Evolutionary conservation across 129 eudicot genomes (phyloP).

Genomic region (Chrysanthemum makinoi): DNA sequence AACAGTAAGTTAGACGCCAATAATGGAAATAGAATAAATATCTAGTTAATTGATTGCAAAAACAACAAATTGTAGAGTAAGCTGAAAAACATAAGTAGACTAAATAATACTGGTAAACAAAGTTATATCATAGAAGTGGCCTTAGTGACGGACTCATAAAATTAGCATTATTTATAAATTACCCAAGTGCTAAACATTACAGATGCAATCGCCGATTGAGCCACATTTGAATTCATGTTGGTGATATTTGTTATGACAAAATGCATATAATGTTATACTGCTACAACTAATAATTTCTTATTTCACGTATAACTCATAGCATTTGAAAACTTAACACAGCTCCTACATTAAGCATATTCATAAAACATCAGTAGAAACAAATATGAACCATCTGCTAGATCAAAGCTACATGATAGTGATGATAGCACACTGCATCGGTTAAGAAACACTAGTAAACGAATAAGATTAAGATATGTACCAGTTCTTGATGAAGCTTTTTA

Average conservation of each 20-base stretch:
- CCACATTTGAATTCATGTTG: neutral
- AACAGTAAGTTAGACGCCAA: neutral
- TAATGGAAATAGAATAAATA: neutral
- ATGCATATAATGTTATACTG: no score
- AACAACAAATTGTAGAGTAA: no score
- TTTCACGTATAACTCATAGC: neutral
- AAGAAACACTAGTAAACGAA: neutral
- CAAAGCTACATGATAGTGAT: neutral
- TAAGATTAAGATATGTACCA: conserved; percentile 41
- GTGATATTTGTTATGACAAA: neutral
- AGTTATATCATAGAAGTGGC: neutral
- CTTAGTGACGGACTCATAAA: no score
- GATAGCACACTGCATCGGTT: neutral
- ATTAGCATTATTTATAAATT: no score
- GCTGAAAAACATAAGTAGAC: no score
- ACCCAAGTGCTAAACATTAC: neutral
- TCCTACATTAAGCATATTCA: neutral
- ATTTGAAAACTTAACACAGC: neutral
- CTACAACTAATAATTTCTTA: neutral
- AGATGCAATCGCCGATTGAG: neutral
- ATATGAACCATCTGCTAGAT: neutral
- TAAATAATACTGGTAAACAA: neutral
- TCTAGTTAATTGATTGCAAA: neutral
- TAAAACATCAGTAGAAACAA: no score
- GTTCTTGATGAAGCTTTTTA: conserved; percentile 76